phyloP scores from a whole-genome alignment of 768 basidiomycete genomes.

The Lentinula sp. region DNA sequence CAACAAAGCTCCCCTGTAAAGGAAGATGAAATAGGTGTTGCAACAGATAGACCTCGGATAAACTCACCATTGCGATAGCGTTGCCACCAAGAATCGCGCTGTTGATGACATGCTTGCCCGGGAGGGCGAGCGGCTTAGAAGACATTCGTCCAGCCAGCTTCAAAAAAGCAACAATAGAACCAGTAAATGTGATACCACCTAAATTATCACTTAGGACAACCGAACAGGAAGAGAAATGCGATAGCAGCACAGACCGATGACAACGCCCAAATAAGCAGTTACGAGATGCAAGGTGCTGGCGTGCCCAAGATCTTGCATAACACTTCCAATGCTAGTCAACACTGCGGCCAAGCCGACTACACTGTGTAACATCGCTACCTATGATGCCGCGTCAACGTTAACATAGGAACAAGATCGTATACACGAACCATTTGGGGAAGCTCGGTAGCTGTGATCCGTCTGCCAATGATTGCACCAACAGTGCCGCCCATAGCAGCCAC shows the following conservation, averaged over 20 bases:
- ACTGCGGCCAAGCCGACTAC: constrained; percentile 90
- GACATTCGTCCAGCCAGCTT: constrained; percentile 82
- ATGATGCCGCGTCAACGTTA: not conserved
- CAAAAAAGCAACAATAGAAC: constrained; percentile 84
- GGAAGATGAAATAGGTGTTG: not conserved
- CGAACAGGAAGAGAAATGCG: not conserved
- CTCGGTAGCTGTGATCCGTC: constrained; percentile 83
- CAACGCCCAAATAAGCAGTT: constrained; percentile 80
- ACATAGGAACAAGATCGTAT: not conserved
- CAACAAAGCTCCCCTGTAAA: constrained; percentile 55
- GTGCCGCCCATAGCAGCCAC: constrained; percentile 71
- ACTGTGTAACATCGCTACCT: constrained; percentile 71
- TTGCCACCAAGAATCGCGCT: constrained; percentile 67
- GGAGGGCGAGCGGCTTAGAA: constrained; percentile 64
- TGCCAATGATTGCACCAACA: constrained; percentile 67
- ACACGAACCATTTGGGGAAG: constrained; percentile 73
- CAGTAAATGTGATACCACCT: constrained; percentile 86
- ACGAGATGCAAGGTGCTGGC: constrained; percentile 69
- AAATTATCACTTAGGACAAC: constrained; percentile 2
- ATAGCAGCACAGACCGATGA: constrained; percentile 53
- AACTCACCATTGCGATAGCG: constrained; percentile 48
- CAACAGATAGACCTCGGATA: not conserved
- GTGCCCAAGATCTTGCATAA: constrained; percentile 66
- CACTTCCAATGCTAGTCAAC: constrained; percentile 78
- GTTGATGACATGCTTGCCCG: constrained; percentile 77